Evolutionary conservation across 495 filamentous ascomycete species (phyloP).

Genomic region (Chaetomium cochliodes): DNA sequence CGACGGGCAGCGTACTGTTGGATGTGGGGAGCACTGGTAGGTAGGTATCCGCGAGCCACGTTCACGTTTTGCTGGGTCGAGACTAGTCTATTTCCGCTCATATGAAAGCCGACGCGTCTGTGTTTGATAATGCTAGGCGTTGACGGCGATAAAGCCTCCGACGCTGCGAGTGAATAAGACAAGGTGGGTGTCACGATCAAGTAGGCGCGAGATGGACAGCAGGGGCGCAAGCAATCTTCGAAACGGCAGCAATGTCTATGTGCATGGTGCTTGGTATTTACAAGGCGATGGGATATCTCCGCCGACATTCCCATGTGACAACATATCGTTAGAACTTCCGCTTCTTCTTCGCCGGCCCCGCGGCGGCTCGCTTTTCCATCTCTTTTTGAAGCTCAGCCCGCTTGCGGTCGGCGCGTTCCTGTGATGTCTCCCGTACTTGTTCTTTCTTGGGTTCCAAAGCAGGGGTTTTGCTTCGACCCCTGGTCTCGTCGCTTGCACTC

Average conservation of each 20-base stretch:
- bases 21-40: not conserved
- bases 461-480: conserved; percentile 27
- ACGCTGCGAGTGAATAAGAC: too few species aligned
- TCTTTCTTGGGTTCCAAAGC: conserved; percentile 16
- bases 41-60: not conserved
- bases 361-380: conserved; percentile 62
- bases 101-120: too few species aligned
- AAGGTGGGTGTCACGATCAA: too few species aligned
- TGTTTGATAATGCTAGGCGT: too few species aligned
- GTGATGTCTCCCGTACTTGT: conserved; percentile 40
- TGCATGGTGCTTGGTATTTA: too few species aligned
- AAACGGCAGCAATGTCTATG: too few species aligned
- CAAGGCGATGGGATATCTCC: too few species aligned
- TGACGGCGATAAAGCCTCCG: too few species aligned
- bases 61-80: conserved; percentile 6
- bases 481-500: conserved; percentile 16
- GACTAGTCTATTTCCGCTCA: too few species aligned
- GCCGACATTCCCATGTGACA: not conserved
- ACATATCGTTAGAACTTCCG: conserved; percentile 52
- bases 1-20: not conserved
- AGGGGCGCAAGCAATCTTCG: too few species aligned
- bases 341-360: conserved; percentile 66
- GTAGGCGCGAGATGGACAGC: too few species aligned
- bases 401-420: conserved; percentile 62
- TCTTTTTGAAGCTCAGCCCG: conserved; percentile 63